Evolutionary conservation across 208 protist species (phyloP).

Genomic region (Lotmaria passim): DNA sequence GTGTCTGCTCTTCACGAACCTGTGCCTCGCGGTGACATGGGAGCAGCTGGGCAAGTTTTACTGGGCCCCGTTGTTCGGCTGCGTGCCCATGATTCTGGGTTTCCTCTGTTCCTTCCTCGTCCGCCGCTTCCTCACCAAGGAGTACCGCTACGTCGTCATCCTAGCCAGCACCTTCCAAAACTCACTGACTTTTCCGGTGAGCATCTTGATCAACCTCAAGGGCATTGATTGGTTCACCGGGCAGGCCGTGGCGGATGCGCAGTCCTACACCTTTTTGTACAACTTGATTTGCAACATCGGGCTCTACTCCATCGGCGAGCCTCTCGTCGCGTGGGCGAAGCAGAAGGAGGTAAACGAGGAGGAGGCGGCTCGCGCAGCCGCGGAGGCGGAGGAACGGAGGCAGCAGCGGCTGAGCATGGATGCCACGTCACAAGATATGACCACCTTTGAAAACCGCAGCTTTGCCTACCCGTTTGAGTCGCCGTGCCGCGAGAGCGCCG

Average conservation of each 20-base stretch:
- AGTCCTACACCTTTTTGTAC: slow-evolving; percentile 73
- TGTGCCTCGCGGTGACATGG: slow-evolving; percentile 65
- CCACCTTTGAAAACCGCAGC: slow-evolving; percentile 26
- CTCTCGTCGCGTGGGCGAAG: slow-evolving; percentile 38
- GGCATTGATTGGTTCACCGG: slow-evolving; percentile 55
- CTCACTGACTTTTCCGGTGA: slow-evolving; percentile 63
- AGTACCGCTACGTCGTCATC: slow-evolving; percentile 62
- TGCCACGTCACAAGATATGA: background rate
- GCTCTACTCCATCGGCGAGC: slow-evolving; percentile 63
- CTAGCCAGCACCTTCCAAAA: slow-evolving; percentile 74
- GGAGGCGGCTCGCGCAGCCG: background rate
- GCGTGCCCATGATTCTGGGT: slow-evolving; percentile 45
- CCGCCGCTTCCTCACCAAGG: slow-evolving; percentile 29
- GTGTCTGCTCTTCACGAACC: slow-evolving; percentile 71
- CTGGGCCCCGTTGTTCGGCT: slow-evolving; percentile 61
- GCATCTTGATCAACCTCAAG: slow-evolving; percentile 59
- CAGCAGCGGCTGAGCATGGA: slow-evolving; percentile 4
- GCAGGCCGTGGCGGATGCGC: slow-evolving; percentile 31
- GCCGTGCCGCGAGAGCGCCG: background rate
- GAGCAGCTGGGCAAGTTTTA: slow-evolving; percentile 51
- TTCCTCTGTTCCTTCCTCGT: slow-evolving; percentile 32
- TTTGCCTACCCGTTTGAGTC: slow-evolving; percentile 35
- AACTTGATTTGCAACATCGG: slow-evolving; percentile 67
- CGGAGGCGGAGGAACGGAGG: background rate
- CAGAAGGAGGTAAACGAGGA: slow-evolving; percentile 28